Base-by-base conservation (phyloP, 371 early-diverging fungal species). In the Mucor piriformis region DNA sequence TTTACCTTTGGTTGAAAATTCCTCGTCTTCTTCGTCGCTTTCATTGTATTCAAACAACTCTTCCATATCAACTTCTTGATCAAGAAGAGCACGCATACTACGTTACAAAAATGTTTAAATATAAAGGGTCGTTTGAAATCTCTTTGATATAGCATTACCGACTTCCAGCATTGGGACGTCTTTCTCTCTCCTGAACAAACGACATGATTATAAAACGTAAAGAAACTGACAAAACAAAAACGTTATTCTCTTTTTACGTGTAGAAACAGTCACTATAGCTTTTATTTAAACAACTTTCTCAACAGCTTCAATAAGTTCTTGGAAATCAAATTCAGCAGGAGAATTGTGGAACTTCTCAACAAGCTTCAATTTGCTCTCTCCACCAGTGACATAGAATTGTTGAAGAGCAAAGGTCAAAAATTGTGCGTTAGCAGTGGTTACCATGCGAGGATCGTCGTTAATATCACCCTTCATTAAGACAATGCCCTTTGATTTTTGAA, bases 391-490 rank as follows among this genome's bases (percentile, higher is more conserved):
- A 71, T 97, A 95, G 70, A 93, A 97, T 63, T 89, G 81, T 69
- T 95, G 97, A 66, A 93, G 72, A 47, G 86, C 85, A 67, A 91
- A 88, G 7, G 88, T 89, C 73, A 97, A 74, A 51, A 88, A 83
- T 72, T 92, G 92, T 7, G 95, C 95, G 42, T 91, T 90, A 16
- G 83, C 81, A n/a, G 83, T 57, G 24, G 80, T 85, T 40, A 95
- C 57, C 60, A 82, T 67, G 18, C 74, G 76, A 13, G 85, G 78
- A 27, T 74, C 66, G 25, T 83, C 80, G 8, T 83, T 83, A 37
- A 90, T 66, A 56, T 93, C 92, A 13, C 97, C 97, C 32, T 85
- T 81, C 97, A 97, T 97, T 53, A 97, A 79, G 20, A 95, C 95
- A 55, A 97, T 83, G 20, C 82, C 88, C 70, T 95, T 92, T 58